Base-by-base conservation (phyloP, 306 rosid species). In the Trifolium subterraneum region DNA sequence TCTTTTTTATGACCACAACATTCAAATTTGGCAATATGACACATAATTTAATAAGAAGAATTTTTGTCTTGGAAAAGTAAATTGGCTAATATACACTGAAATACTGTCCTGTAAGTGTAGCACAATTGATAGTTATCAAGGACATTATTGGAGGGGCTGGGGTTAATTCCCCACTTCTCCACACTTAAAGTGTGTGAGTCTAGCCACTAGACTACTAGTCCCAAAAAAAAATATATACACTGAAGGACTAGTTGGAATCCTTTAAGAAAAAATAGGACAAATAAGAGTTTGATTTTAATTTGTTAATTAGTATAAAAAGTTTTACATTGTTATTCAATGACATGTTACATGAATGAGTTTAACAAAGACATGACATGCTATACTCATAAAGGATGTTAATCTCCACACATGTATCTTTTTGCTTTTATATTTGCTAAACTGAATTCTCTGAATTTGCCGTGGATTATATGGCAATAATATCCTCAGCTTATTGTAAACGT, bases 1-100 rank as follows among this genome's bases (percentile, higher is more conserved):
- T n/a, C 33, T 51, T 52, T 55, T 73, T 62, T 70, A 74, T 48
- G 75, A 59, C 22, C 31, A 36, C 27, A 50, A 51, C 50, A 58
- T 47, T 47, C 58, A 35, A 62, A 66, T n/a, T 47, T 64, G 14
- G 18, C 31, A 10, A 16, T 56, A 55, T 59, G 47, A 61, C 44
- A 64, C 9, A 64, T 10, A 36, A 19, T 19, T 38, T 41, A 64
- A 7, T 51, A 56, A 23, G 8, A n/a, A 10, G 2, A 5, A 41
- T 66, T 39, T 41, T 66, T 7, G 8, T 41, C 3, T 22, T 22
- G 16, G 8, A 36, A 64, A 36, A 38, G 18, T 35, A 7, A 31
- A 36, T 50, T 61, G 8, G 63, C 16, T 66, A 39, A 67, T 66
- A 63, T 23, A 23, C 29, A 59, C 19, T 27, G 8, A 68, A 64